These are phyloP conservation scores for Prunus padus DNA, from an alignment of 306 rosid genomes.

Conservation along the genomic window DNA sequence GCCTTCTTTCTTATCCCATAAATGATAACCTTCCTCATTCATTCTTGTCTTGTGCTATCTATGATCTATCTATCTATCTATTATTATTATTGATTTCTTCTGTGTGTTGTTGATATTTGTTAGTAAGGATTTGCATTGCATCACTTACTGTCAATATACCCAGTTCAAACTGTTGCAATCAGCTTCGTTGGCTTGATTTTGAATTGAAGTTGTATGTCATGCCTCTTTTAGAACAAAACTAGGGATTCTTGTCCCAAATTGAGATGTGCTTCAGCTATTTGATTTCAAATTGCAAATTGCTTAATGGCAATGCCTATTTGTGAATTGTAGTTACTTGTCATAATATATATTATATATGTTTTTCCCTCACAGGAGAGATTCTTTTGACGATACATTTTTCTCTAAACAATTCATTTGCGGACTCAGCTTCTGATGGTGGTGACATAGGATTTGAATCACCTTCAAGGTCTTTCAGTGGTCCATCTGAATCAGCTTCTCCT, in stretches of 20 bases:
- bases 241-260: neutral
- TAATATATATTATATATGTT: neutral
- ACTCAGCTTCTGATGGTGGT: conserved; percentile 24
- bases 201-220: neutral
- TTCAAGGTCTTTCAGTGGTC: conserved; percentile 33
- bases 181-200: neutral
- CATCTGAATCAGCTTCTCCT: conserved; percentile 57
- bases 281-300: conserved; percentile 8
- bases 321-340: neutral
- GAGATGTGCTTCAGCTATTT: neutral
- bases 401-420: conserved; percentile 38
- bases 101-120: too few species aligned
- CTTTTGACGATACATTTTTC: conserved; percentile 50
- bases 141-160: neutral
- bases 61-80: too few species aligned
- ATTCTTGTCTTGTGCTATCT: neutral
- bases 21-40: too few species aligned
- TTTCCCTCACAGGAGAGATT: conserved; percentile 59
- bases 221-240: neutral
- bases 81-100: neutral
- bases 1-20: neutral
- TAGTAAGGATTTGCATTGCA: neutral
- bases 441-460: conserved; percentile 41
- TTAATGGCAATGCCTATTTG: conserved; percentile 5
- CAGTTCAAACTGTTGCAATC: neutral